A percentile compares a stretch with the other conserved stretches of the same genome.
Conservation (phyloP, 2,329 filamentous ascomycete species). For the Phaeosphaeria sp. region DNA sequence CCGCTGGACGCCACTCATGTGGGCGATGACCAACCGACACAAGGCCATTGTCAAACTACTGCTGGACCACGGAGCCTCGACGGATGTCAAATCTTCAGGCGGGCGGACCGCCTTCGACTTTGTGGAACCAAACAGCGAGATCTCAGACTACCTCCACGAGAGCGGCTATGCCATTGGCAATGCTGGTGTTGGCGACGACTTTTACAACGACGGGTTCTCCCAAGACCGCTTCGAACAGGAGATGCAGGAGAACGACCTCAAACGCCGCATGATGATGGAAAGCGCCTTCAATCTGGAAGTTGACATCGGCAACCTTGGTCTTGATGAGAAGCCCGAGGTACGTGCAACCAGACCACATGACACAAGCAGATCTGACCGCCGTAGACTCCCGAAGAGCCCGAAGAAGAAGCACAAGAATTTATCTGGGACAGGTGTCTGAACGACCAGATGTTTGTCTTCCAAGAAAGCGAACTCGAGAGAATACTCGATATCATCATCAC, state of each 20-base stretch:
- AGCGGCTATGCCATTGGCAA: conserved; percentile 91
- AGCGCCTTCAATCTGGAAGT: conserved; percentile 97
- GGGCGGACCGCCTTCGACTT: conserved; percentile 96
- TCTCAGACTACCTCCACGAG: conserved; percentile 93
- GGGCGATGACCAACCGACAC: conserved; percentile 98
- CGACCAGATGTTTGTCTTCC: conserved; percentile 99
- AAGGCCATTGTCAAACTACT: conserved; percentile 94
- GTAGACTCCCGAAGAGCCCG: conserved; percentile 72
- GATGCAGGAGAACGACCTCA: conserved; percentile 94
- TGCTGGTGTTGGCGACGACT: conserved; percentile 83
- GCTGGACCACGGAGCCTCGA: conserved; percentile 92
- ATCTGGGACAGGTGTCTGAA: conserved; percentile 94
- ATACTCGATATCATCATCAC: conserved; percentile 97
- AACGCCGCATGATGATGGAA: conserved; percentile 98
- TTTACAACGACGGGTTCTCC: conserved; percentile 89
- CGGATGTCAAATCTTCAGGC: conserved; percentile 92
- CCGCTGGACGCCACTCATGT: conserved; percentile 98
- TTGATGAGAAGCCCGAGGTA: conserved; percentile 95
- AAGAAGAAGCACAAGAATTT: conserved; percentile 92
- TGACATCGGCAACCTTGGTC: conserved; percentile 90
- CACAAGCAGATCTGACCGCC: conserved; percentile 25
- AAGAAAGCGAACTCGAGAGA: conserved; percentile 87
- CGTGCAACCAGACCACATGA: conserved; percentile 28
- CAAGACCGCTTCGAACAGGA: conserved; percentile 97
- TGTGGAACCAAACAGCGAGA: conserved; percentile 91